Evolutionary conservation across 345 rosid species (phyloP).

Genomic region (Euphorbia pulcherrima): DNA sequence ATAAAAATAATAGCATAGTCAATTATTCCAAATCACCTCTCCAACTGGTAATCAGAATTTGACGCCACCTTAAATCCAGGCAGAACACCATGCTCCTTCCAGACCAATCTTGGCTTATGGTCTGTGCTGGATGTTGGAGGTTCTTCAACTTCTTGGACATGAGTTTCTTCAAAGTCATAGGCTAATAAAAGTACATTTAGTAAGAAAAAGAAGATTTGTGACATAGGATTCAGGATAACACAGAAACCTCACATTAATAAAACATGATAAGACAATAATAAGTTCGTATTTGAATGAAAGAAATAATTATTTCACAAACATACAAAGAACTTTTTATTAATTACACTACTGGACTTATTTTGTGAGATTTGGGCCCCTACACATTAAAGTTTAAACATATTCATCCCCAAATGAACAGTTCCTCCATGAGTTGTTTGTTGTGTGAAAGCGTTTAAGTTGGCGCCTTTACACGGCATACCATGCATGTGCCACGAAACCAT

Average conservation of each 20-base stretch:
- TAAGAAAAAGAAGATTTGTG: neutral
- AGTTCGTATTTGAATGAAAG: neutral
- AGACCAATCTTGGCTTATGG: constrained; percentile 47
- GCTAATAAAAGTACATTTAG: constrained; percentile 38
- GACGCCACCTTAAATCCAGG: constrained; percentile 72
- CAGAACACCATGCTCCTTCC: constrained; percentile 59
- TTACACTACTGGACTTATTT: neutral
- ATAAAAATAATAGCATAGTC: neutral
- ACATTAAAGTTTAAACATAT: neutral
- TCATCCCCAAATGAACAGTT: neutral
- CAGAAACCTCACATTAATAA: neutral
- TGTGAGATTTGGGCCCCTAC: neutral
- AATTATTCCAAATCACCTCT: constrained; percentile 50
- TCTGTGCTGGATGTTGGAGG: constrained; percentile 48
- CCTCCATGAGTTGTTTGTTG: neutral
- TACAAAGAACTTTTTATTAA: neutral
- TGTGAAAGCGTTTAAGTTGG: neutral
- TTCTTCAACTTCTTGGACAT: constrained; percentile 73
- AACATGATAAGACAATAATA: neutral
- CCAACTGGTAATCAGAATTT: constrained; percentile 53
- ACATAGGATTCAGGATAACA: neutral
- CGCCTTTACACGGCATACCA: neutral
- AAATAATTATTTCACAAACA: neutral
- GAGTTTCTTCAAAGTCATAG: constrained; percentile 62
- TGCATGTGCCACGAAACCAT: neutral